phyloP scores from a whole-genome alignment of 768 basidiomycete genomes.

The Stropharia rugosoannulata region DNA sequence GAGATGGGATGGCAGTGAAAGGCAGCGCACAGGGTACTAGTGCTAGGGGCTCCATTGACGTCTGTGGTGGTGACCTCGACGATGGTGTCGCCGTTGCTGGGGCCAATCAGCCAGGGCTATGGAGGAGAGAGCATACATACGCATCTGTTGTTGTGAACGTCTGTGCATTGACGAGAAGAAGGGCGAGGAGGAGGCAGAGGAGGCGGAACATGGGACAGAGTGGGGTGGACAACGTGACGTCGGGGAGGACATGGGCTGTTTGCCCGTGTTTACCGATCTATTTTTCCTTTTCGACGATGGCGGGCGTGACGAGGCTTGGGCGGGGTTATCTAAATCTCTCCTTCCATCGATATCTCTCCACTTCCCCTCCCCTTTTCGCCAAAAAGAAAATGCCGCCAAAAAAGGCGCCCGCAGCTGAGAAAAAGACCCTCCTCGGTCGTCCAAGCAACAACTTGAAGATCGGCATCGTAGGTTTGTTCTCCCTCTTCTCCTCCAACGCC shows the following conservation, averaged over 20 bases:
- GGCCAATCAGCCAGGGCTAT: background rate
- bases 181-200: conserved; percentile 17
- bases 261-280: conserved; percentile 18
- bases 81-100: conserved; percentile 48
- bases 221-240: background rate
- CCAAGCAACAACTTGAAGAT: conserved; percentile 98
- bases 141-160: conserved; percentile 43
- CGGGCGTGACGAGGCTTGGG: conserved; percentile 17
- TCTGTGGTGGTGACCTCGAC: conserved; percentile 47
- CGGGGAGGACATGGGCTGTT: background rate
- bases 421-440: conserved; percentile 84
- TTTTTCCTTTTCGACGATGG: conserved; percentile 19
- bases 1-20: conserved; percentile 19
- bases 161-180: conserved; percentile 38
- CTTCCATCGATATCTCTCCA: conserved; percentile 21
- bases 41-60: conserved; percentile 36
- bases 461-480: conserved; percentile 90
- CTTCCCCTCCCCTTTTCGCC: conserved; percentile 30
- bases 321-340: background rate
- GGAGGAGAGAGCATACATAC: conserved; percentile 31
- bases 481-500: conserved; percentile 13
- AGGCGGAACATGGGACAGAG: conserved; percentile 19
- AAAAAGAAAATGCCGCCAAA: conserved; percentile 90
- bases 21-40: conserved; percentile 40
- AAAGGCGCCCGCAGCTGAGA: conserved; percentile 72